These are phyloP conservation scores for Flammula alnicola DNA, from an alignment of 1,284 basidiomycete genomes.

Conservation along the genomic window DNA sequence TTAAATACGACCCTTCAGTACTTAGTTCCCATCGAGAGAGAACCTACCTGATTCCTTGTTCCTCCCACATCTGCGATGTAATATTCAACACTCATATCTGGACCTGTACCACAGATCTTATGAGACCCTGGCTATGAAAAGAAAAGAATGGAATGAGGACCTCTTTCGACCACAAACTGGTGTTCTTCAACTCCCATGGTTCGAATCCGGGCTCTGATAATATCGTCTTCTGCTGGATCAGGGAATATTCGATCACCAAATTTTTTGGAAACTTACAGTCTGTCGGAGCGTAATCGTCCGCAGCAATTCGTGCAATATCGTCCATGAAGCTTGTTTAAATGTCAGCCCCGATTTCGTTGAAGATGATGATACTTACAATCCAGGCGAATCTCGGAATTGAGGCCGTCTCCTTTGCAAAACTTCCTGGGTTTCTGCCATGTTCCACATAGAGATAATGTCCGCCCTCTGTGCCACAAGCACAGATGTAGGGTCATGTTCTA, in stretches of 20 bases:
- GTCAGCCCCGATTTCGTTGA: neutral
- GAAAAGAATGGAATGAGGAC: constrained; percentile 31
- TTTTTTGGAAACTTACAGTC: constrained; percentile 45
- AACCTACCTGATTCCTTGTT: constrained; percentile 52
- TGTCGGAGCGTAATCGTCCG: constrained; percentile 56
- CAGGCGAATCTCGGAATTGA: constrained; percentile 58
- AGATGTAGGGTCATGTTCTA: constrained; percentile 42
- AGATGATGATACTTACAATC: constrained; percentile 56
- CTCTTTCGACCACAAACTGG: constrained; percentile 56
- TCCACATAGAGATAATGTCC: constrained; percentile 67
- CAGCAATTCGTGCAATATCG: constrained; percentile 63
- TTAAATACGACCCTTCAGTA: neutral
- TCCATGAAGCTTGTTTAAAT: constrained; percentile 58
- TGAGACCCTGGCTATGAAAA: constrained; percentile 13
- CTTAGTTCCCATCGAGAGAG: too few relatives aligned
- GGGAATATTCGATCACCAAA: neutral
- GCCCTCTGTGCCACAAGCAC: constrained; percentile 61
- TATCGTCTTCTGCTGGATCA: constrained; percentile 47
- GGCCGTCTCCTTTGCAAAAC: constrained; percentile 53
- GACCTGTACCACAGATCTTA: constrained; percentile 23
- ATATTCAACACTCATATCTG: constrained; percentile 53
- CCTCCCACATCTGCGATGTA: constrained; percentile 76
- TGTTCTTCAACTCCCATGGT: constrained; percentile 75
- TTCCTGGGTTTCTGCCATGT: constrained; percentile 53
- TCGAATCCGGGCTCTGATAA: constrained; percentile 66